Evolutionary conservation across 2,329 filamentous ascomycete genomes (phyloP), one percentile per base, ranked within the genome.

Genomic region (Thermoascus crustaceus): DNA sequence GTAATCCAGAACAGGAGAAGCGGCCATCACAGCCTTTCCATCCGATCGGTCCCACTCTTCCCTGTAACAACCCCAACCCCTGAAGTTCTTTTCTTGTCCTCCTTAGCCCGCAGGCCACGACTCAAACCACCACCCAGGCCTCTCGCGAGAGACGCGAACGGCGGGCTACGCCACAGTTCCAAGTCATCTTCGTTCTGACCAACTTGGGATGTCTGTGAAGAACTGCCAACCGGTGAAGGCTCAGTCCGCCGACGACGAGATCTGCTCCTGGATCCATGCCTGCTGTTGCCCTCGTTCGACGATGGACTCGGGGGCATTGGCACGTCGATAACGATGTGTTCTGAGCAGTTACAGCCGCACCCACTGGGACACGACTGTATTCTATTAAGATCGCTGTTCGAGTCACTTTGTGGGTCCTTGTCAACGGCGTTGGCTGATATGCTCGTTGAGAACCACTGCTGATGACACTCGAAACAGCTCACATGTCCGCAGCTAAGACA

Each of bases 401-500:
- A 16, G 8, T 10, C 7, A 9, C 11, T 26, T 6, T 37, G 35
- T 34, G 32, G 30, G 4, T 43, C 38, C 5, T 6, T n/a, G 10
- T 17, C 22, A 19, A 10, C 16, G 17, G 14, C 25, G 18, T 30
- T 18, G 21, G 8, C 22, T 16, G 21, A 9, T 19, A 34, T 39
- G 4, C 35, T 30, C 16, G 39, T 36, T 2, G 45, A 55, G 50
- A 68, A 64, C 64, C 65, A 68, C 25, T 48, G 48, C 25, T 49
- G 50, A 31, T 67, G 65, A 42, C 67, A 71, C 11, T 56, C 48
- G 33, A 64, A 63, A 45, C 67, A 69, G 38, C 59, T 60, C 11
- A 68, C 58, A 38, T 71, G 67, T 11, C 67, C 66, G 44, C 67
- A 71, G 30, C 58, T 55, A 7, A 69, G 50, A 40, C 67, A 71